Base-by-base conservation (phyloP, 257 asterid genomes). In the Solanum rostratum region DNA sequence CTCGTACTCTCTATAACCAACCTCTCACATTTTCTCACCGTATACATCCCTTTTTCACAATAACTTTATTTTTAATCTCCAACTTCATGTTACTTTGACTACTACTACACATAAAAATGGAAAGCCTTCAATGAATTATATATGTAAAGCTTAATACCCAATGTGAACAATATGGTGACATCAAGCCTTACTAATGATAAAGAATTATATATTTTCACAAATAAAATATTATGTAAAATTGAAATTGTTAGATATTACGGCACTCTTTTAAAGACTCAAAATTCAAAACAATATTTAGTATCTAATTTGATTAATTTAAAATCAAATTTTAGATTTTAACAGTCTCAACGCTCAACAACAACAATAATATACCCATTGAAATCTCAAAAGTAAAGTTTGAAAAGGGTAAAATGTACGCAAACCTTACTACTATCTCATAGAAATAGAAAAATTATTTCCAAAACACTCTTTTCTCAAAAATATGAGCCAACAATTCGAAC, bases 371-470 rank as follows among this genome's bases (percentile, higher is more conserved):
- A 33, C 1, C 4, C 1, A 33, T 33, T 33, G 5, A 33, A 33
- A 33, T 33, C 4, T 33, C 5, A 33, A 0, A 33, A n/a, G n/a
- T n/a, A n/a, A n/a, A n/a, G n/a, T n/a, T n/a, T n/a, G n/a, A n/a
- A n/a, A n/a, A n/a, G n/a, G n/a, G n/a, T n/a, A n/a, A n/a, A 33
- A 33, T 33, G 2, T 33, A 33, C 4, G 6, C 2, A 4, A 2
- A 4, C 0, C 2, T 33, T 33, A 33, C 0, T 0, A 33, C 1
- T 33, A 33, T 4, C 4, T 33, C 0, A 33, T 33, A 33, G 0
- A 33, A 0, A 33, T 30, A 30, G 1, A 30, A 2, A 30, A 2
- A 4, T 2, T 30, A 30, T 3, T 30, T 30, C 3, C 37, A 30
- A 0, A 3, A 33, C 0, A 3, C 0, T 3, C 37, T 4, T 4